These are phyloP conservation scores for Fusarium brachygibbosum DNA, from an alignment of 2,329 filamentous ascomycete genomes.

Conservation along the genomic window DNA sequence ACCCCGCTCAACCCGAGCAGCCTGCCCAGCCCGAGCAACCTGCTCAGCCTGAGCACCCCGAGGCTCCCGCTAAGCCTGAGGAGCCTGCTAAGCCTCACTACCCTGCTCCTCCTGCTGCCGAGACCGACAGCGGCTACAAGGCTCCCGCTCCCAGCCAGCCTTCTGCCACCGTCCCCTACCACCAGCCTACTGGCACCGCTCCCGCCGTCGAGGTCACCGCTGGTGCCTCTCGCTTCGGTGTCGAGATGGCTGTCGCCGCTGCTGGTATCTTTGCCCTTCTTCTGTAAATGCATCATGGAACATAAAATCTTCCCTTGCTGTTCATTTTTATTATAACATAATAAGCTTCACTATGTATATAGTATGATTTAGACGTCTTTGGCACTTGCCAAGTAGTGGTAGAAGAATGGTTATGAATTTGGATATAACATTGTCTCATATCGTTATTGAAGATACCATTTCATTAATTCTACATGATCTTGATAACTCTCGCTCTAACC, in stretches of 20 bases:
- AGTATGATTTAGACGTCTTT: conserved; percentile 49
- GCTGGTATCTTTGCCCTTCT: conserved; percentile 53
- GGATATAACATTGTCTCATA: conserved; percentile 34
- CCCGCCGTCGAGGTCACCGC: conserved; percentile 47
- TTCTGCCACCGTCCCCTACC: conserved; percentile 41
- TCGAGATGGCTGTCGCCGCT: conserved; percentile 50
- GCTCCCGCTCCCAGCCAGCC: conserved; percentile 36
- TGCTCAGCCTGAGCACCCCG: conserved; percentile 14
- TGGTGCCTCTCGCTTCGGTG: conserved; percentile 52
- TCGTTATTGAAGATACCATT: conserved; percentile 30
- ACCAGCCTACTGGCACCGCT: conserved; percentile 36
- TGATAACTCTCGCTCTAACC: too few species aligned
- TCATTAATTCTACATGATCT: conserved; percentile 8
- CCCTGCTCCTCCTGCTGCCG: conserved; percentile 21
- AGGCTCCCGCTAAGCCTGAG: conserved; percentile 23
- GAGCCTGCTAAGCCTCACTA: conserved; percentile 20
- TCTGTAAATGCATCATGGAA: conserved; percentile 50
- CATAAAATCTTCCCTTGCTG: conserved; percentile 38
- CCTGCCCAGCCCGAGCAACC: conserved; percentile 17
- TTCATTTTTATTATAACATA: conserved; percentile 45
- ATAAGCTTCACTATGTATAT: conserved; percentile 50
- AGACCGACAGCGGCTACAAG: conserved; percentile 28
- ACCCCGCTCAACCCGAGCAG: conserved; percentile 23
- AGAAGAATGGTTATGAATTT: conserved; percentile 48
- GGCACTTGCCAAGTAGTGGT: conserved; percentile 38